Base-by-base conservation (phyloP, 2,329 filamentous ascomycete genomes). In the Fusarium nygamai region DNA sequence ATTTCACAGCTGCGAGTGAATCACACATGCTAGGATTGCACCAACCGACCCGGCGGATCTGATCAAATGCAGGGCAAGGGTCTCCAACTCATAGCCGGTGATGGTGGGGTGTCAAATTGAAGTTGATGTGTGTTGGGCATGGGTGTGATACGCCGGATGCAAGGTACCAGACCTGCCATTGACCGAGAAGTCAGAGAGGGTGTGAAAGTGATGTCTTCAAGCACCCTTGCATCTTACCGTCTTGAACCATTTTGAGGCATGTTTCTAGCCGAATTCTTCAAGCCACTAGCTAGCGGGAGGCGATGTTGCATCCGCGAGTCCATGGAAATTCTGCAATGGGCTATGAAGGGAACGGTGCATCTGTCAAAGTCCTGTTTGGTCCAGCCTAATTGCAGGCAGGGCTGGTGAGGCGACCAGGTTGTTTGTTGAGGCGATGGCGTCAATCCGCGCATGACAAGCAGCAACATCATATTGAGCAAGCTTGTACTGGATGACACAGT, bases 131-230 rank as follows among this genome's bases (percentile, higher is more conserved):
- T 63, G 64, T 72, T 53, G n/a, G 39, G 43, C 67, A 61, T 70
- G 71, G 72, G 66, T 70, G 59, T 67, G 65, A 73, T 75, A 66
- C 61, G 34, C 43, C 57, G 57, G 50, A 73, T 78, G 76, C 69
- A 78, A 78, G 75, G 76, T 69, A 78, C 75, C 60, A 61, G 59
- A 60, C 20, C 47, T 69, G 59, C 66, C 62, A 67, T 71, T 56
- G 62, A 61, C 51, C 39, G 63, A 61, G 61, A 64, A 44, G 60
- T 66, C 56, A 67, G 62, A 34, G 61, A 64, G 74, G 41, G 59
- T 66, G 67, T 69, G 72, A 57, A 60, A 56, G 53, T 59, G 54
- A 67, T 62, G 63, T 58, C 67, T 64, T 69, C 75, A 71, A 56
- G 69, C 54, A 59, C 68, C 69, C 73, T 61, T 47, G 68, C 60